These are phyloP conservation scores for Pilasporangium apinafurcum DNA, from an alignment of 352 stramenopile genomes.

Conservation along the genomic window DNA sequence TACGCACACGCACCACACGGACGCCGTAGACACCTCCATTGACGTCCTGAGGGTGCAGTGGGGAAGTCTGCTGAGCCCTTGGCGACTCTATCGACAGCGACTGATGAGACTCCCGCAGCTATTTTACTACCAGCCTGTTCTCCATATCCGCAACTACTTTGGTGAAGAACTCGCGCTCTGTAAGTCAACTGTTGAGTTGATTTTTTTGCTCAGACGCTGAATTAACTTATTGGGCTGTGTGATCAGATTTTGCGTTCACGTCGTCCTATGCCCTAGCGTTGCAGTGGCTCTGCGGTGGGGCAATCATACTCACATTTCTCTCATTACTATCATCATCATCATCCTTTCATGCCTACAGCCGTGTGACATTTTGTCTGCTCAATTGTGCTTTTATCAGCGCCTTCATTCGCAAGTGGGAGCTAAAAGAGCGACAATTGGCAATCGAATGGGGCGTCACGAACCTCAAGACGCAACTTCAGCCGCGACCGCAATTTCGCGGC, in stretches of 20 bases:
- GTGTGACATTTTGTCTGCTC: constrained; percentile 34
- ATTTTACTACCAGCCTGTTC: constrained; percentile 30
- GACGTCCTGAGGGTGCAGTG: constrained; percentile 48
- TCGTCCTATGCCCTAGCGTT: constrained; percentile 44
- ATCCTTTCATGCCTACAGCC: neutral
- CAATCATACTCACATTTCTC: constrained; percentile 25
- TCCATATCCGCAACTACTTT: constrained; percentile 74
- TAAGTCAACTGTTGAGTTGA: constrained; percentile 19
- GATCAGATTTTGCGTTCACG: constrained; percentile 31
- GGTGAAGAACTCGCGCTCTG: constrained; percentile 73
- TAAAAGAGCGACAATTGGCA: constrained; percentile 30
- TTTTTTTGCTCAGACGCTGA: neutral
- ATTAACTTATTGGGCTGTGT: neutral
- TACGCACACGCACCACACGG: constrained; percentile 41
- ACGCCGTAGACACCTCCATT: constrained; percentile 66
- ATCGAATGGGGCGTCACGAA: constrained; percentile 43
- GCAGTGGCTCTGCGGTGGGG: constrained; percentile 23
- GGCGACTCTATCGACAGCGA: constrained; percentile 11
- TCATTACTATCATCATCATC: neutral
- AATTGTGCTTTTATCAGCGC: constrained; percentile 37
- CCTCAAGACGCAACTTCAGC: constrained; percentile 8
- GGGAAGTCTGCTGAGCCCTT: constrained; percentile 25
- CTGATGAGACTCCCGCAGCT: constrained; percentile 10
- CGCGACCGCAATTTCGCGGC: constrained; percentile 53
- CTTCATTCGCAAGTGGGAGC: constrained; percentile 59